These are phyloP conservation scores for Chondrus crispus DNA, from an alignment of 23 red algal genomes.

Conservation along the genomic window DNA sequence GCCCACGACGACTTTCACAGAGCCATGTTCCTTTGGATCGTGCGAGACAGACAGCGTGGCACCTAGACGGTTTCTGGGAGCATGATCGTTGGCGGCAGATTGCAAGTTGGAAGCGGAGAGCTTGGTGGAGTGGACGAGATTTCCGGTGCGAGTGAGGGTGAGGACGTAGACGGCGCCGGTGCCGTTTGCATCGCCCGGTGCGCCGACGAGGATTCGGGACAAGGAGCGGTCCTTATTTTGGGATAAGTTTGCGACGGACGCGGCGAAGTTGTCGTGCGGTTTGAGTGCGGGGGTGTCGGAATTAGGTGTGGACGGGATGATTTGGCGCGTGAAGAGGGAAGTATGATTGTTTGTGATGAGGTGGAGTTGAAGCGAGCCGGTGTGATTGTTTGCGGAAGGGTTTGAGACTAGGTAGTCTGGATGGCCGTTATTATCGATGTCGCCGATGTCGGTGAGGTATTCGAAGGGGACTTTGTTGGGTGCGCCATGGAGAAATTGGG, in stretches of 20 bases:
- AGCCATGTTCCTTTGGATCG: no score
- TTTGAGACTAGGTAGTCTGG: conserved; percentile 49
- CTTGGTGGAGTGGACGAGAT: no score
- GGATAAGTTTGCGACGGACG: background rate
- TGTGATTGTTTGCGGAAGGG: background rate
- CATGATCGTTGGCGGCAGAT: no score
- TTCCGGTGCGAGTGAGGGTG: conserved; percentile 14
- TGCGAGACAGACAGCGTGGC: no score
- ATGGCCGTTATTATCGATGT: conserved; percentile 51
- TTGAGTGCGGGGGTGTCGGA: no score
- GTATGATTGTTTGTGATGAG: conserved; percentile 40
- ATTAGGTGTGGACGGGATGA: conserved; percentile 37
- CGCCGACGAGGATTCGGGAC: conserved; percentile 7
- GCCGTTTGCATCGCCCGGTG: conserved; percentile 31
- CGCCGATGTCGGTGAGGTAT: conserved; percentile 40
- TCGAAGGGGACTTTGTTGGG: no score
- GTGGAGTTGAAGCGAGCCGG: conserved; percentile 42
- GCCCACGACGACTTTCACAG: no score
- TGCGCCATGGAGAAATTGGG: no score
- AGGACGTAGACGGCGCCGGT: conserved; percentile 47
- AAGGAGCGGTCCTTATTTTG: background rate
- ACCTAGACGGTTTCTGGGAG: no score
- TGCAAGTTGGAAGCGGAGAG: no score
- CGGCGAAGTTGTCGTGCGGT: conserved; percentile 31
- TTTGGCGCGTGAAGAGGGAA: conserved; percentile 38